Conservation (phyloP, 129 eudicot species). For the Escallonia herrerae region DNA sequence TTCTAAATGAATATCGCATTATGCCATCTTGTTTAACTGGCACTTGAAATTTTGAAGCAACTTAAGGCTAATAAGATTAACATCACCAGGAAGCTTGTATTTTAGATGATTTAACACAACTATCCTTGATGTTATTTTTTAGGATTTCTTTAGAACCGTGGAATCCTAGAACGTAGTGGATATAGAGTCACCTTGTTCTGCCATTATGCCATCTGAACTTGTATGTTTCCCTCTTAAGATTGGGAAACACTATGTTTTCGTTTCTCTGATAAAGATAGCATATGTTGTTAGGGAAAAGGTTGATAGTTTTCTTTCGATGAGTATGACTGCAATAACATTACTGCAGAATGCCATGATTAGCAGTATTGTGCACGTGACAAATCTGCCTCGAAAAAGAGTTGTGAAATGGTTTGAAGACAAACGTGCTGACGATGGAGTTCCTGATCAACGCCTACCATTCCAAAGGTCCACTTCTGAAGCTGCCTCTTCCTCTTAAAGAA, state of each 20-base stretch:
- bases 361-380: slow-evolving; percentile 86
- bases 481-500: slow-evolving; percentile 15
- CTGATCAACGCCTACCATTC: slow-evolving; percentile 61
- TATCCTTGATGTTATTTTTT: no score
- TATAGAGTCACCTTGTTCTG: neutral
- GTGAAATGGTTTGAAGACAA: slow-evolving; percentile 96
- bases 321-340: neutral
- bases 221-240: neutral
- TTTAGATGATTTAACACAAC: no score
- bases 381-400: slow-evolving; percentile 73
- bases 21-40: no score
- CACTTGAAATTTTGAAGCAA: no score
- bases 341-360: slow-evolving; percentile 87
- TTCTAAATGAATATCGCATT: no score
- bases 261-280: neutral
- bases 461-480: slow-evolving; percentile 38
- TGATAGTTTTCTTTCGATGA: neutral
- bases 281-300: slow-evolving; percentile 4
- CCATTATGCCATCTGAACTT: neutral
- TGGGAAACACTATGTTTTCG: neutral
- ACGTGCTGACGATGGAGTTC: slow-evolving; percentile 78
- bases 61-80: no score
- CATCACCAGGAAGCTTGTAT: no score
- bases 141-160: neutral
- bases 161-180: neutral